Conservation (phyloP, 176 grass and related monocot species). For the Ensete ventricosum region DNA sequence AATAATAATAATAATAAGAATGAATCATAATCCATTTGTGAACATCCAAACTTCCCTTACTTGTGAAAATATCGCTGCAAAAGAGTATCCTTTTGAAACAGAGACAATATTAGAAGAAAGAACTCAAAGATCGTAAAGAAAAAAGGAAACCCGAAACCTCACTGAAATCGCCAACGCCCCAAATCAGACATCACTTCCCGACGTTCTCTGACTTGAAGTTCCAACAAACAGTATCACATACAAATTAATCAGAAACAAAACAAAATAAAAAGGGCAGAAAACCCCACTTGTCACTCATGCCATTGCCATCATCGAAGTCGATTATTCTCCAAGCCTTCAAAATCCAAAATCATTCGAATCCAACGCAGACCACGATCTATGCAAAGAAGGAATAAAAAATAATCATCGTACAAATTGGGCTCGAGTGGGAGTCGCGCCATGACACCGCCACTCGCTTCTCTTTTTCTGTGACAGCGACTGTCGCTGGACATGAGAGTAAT, state of each 20-base stretch:
- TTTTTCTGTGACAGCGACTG: background rate
- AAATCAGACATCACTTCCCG: background rate
- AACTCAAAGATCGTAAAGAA: no score
- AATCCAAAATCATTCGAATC: background rate
- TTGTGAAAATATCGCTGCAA: background rate
- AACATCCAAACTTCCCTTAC: no score
- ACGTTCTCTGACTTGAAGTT: background rate
- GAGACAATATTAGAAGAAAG: background rate
- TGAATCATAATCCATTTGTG: background rate
- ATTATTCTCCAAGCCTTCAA: slow-evolving; percentile 14
- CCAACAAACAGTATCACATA: background rate
- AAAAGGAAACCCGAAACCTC: background rate
- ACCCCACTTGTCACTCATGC: slow-evolving; percentile 35
- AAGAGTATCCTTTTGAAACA: background rate
- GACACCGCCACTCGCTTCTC: no score
- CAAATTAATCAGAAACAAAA: background rate
- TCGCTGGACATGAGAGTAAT: no score
- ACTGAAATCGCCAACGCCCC: background rate
- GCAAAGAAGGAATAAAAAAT: background rate
- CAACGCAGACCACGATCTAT: background rate
- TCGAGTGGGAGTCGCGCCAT: no score
- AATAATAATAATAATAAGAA: no score
- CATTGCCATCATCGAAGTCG: slow-evolving; percentile 47
- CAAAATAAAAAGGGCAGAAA: background rate
- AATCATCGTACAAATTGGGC: background rate